phyloP scores from a whole-genome alignment of 2,329 filamentous ascomycete genomes.

The Nigrospora oryzae region DNA sequence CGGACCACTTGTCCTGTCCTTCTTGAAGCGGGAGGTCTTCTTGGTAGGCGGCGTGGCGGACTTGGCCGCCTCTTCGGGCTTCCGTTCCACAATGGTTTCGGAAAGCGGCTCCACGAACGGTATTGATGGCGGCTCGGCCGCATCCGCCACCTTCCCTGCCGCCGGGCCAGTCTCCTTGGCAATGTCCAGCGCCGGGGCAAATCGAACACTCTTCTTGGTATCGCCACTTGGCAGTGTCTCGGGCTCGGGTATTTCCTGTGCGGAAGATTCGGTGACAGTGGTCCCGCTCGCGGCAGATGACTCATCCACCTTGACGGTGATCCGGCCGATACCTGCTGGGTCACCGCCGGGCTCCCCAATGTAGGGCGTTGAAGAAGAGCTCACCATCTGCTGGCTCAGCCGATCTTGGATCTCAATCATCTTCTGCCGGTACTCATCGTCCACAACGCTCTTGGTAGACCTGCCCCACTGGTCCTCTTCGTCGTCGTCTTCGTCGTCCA shows the following conservation, averaged over 20 bases:
- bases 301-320: conserved; percentile 24
- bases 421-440: conserved; percentile 65
- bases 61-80: conserved; percentile 6
- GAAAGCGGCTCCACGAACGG: conserved; percentile 37
- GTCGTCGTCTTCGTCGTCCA: conserved; percentile 43
- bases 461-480: conserved; percentile 68
- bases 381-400: conserved; percentile 28
- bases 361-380: not conserved
- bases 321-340: conserved; percentile 27
- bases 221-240: conserved; percentile 10
- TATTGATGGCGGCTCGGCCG: conserved; percentile 8
- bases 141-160: conserved; percentile 9
- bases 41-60: conserved; percentile 14
- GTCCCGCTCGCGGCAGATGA: conserved; percentile 3
- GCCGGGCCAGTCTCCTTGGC: conserved; percentile 4
- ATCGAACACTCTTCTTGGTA: conserved; percentile 19
- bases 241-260: conserved; percentile 5
- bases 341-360: conserved; percentile 27
- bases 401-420: conserved; percentile 83
- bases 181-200: conserved; percentile 19
- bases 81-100: conserved; percentile 41
- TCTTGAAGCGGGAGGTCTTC: conserved; percentile 46
- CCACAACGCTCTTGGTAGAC: conserved; percentile 57
- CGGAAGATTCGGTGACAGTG: not conserved
- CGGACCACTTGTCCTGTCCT: conserved; percentile 19